Evolutionary conservation across 352 stramenopile species (phyloP), one percentile per base, ranked within the genome.

Genomic region (Achlya hypogyna): DNA sequence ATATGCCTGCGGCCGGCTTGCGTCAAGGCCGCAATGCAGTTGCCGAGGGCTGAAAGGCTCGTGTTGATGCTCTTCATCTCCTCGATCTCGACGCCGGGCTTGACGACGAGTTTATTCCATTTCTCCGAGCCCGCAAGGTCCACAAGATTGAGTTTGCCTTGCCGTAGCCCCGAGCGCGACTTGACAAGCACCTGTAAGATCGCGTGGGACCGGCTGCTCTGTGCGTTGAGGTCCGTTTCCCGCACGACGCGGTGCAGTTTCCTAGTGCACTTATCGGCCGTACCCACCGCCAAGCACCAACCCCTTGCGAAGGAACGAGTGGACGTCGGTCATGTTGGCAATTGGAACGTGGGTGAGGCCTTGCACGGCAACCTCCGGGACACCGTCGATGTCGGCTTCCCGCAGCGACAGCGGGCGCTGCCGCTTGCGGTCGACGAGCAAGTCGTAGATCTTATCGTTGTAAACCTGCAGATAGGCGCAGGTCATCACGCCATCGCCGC

Each of bases 401-500:
- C 84, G 78, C 32, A 93, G 62, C 23, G 87, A 56, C 20, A 93
- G 71, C n/a, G 84, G 82, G 28, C 86, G 87, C 23, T 91, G 80
- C 18, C 79, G 69, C 49, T 75, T 75, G 0, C 77, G 76, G 52
- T 91, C 82, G 0, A 78, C 86, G 42, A 98, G 75, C 12, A 98
- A 73, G 63, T 97, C 95, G 56, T 90, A 92, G 16, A 98, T 87
- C 12, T 79, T 79, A 63, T 98, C 96, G 62, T 98, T 98, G 82
- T 98, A 97, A 49, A 98, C 92, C 71, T 98, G 92, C 25, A 98
- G 69, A 63, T 96, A 98, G 63, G 83, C 94, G 59, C 89, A 81
- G 8, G 84, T 75, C 40, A 97, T 51, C 23, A 81, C 59, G 5
- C 62, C 64, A 1, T 72, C 59, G 1, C 69, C 69, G 0, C 53